Base-by-base conservation (phyloP, 139 green algal genomes). In the Parachlorella kessleri region DNA sequence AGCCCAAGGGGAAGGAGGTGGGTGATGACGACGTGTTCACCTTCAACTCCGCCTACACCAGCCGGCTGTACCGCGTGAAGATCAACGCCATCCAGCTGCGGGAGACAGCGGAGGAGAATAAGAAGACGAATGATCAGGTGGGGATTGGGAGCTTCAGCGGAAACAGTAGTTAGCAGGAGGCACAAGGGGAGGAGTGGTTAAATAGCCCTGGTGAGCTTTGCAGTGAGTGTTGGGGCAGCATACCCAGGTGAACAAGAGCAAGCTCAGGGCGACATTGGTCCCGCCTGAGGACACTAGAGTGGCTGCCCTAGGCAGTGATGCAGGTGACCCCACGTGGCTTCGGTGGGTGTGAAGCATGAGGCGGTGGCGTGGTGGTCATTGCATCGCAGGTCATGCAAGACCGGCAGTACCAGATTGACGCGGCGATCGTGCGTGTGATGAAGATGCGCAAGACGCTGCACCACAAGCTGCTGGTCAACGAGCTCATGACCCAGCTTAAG, bases 401-500 rank as follows among this genome's bases (percentile, higher is more conserved):
- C 84, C 85, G 95, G 30, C 92, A 97, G 84, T 94, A 98, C 80
- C 93, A 98, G 88, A 97, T 99, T 68, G 97, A 99, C 82, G 97
- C 97, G 0, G 96, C 96, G 23, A 93, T 99, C 18, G 95, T 99
- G 75, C 91, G 96, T n/a, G 94, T 98, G 73, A 99, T 99, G 97
- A 99, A 99, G 91, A 97, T 92, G 63, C 88, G 97, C 66, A 98
- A 98, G 82, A 90, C 89, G 55, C 89, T 99, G 28, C 86, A 74
- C 39, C 97, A 99, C 90, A 96, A 94, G 85, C 88, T 99, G 83
- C 90, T 99, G 53, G 90, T 99, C 39, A 81, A 81, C 23, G 96
- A 99, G 86, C 91, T 98, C 32, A 84, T 97, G 79, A 77, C 88
- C 30, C 95, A 99, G 92, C 88, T 99, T 65, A 95, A 95, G 80